Conservation (phyloP, 2,329 filamentous ascomycete genomes). For the Fusarium lyarnte region DNA sequence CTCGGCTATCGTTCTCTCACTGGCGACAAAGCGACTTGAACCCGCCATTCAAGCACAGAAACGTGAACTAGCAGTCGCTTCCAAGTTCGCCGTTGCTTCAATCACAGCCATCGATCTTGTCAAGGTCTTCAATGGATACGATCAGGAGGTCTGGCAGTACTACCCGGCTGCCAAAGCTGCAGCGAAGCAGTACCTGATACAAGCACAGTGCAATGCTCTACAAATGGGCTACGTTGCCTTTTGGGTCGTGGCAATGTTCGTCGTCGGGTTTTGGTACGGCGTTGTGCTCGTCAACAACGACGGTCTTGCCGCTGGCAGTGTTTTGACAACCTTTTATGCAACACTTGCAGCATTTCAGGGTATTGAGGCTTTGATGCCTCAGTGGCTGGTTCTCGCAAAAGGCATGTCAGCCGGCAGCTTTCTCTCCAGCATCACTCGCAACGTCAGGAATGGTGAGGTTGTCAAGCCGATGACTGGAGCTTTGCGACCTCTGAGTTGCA, state of each 20-base stretch:
- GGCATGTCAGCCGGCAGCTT: conserved; percentile 77
- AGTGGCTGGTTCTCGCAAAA: conserved; percentile 80
- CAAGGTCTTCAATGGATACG: conserved; percentile 84
- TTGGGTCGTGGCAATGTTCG: conserved; percentile 81
- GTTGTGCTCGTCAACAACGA: conserved; percentile 70
- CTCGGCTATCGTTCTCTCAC: conserved; percentile 66
- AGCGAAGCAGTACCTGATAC: conserved; percentile 70
- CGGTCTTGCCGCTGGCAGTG: conserved; percentile 69
- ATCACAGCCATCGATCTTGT: conserved; percentile 83
- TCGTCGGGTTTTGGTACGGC: conserved; percentile 91
- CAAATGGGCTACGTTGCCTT: conserved; percentile 80
- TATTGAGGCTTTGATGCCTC: conserved; percentile 77
- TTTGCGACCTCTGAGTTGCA: conserved; percentile 56
- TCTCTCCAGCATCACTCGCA: conserved; percentile 60
- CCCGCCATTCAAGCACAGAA: conserved; percentile 76
- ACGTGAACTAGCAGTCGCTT: conserved; percentile 71
- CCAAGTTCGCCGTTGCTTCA: conserved; percentile 76
- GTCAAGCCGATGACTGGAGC: conserved; percentile 5
- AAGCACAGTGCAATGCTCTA: conserved; percentile 73
- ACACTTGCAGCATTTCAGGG: conserved; percentile 80
- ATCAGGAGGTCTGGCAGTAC: conserved; percentile 75
- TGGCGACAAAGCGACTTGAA: conserved; percentile 70
- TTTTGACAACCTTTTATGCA: conserved; percentile 88
- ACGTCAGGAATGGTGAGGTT: conserved; percentile 19
- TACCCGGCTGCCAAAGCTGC: conserved; percentile 64